Evolutionary conservation across 1,139 yeast species (phyloP), one percentile per base, ranked within the genome.

Genomic region (Magnusiomyces sp.): DNA sequence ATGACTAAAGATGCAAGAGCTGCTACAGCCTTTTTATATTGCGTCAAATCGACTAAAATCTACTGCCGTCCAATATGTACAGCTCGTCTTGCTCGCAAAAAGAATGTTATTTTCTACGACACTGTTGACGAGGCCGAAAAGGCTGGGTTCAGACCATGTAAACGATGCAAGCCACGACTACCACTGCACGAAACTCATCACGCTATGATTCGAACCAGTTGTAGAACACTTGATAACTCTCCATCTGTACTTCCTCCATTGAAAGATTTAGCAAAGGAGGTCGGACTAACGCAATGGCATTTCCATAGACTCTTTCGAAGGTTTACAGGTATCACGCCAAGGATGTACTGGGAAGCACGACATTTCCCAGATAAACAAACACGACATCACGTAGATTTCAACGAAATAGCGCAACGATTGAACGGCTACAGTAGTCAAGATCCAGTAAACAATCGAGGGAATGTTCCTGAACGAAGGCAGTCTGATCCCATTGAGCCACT

Each of bases 261-360:
- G 16, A 51, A 50, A 43, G 52, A 53, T 16, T 49, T 64, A 32
- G 55, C 59, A 23, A 51, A 54, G 34, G 33, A 45, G 20, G 58
- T 53, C 5, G 58, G 60, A 1, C 54, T 62, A 19, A 61, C 67
- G 2, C 60, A 61, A 49, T 63, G 67, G 66, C 65, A 64, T 46
- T 59, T 62, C 45, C 62, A 58, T 47, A 53, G 68, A 6, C 53
- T 59, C 16, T 64, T 64, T 52, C 61, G 62, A 40, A 55, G 56
- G 41, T 62, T 62, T 46, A 58, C 63, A 10, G 60, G 58, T 1
- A 49, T 50, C 34, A 50, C 53, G 29, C 53, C 53, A 7, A 29
- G 45, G 16, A 48, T 48, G 47, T 50, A 50, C 44, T 50, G 53
- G 53, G 53, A 50, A 32, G 53, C 47, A 3, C 29, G 53, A 14